Conservation (phyloP, 2,329 filamentous ascomycete genomes). For the Chlorencoelia australis region DNA sequence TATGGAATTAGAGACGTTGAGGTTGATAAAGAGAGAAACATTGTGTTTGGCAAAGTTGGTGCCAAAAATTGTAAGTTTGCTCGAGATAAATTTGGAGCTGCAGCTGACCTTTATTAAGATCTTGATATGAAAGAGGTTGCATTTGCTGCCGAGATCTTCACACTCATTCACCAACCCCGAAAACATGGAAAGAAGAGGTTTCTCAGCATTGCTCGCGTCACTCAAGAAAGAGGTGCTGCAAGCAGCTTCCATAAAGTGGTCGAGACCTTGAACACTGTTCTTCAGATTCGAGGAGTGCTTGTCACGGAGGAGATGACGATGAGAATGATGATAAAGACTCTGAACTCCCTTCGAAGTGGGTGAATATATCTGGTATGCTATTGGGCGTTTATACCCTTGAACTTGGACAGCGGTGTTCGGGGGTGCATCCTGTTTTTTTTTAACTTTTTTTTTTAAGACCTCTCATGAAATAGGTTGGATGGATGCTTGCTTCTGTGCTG, state of each 20-base stretch:
- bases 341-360: slow-evolving; percentile 26
- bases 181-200: slow-evolving; percentile 71
- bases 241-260: slow-evolving; percentile 81
- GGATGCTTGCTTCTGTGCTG: too few relatives aligned
- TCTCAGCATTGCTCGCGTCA: slow-evolving; percentile 74
- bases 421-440: neutral
- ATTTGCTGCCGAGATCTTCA: slow-evolving; percentile 81
- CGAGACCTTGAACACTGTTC: slow-evolving; percentile 61
- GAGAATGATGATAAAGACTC: slow-evolving; percentile 65
- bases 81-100: neutral
- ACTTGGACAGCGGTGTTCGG: neutral
- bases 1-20: slow-evolving; percentile 70
- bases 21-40: slow-evolving; percentile 68
- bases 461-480: too few relatives aligned
- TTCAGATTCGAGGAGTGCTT: slow-evolving; percentile 54
- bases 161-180: slow-evolving; percentile 45
- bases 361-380: too few relatives aligned
- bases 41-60: slow-evolving; percentile 69
- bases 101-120: slow-evolving; percentile 11
- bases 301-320: slow-evolving; percentile 56
- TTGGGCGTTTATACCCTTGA: too few relatives aligned
- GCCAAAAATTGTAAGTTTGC: slow-evolving; percentile 64
- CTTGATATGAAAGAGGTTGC: slow-evolving; percentile 78
- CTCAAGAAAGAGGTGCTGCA: slow-evolving; percentile 83
- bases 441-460: too few relatives aligned